phyloP scores from a whole-genome alignment of 768 basidiomycete species.

The Pisolithus microcarpus region DNA sequence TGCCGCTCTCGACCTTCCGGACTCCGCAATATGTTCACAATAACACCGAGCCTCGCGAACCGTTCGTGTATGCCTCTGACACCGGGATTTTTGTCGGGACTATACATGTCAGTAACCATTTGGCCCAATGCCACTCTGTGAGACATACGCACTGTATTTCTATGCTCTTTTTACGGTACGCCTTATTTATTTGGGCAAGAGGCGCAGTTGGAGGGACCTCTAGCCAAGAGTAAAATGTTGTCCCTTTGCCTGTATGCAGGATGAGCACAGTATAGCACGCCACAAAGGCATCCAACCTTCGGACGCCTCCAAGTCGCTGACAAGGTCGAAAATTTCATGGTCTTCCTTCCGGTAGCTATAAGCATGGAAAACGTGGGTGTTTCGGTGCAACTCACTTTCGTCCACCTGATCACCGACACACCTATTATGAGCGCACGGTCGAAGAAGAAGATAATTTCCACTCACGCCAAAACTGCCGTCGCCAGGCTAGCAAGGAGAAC shows the following conservation, averaged over 20 bases:
- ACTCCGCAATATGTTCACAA: conserved; percentile 74
- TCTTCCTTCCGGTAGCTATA: conserved; percentile 54
- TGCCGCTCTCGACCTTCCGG: conserved; percentile 70
- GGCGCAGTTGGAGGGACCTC: conserved; percentile 71
- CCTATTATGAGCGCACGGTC: background rate
- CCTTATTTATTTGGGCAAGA: conserved; percentile 72
- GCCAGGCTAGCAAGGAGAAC: conserved; percentile 45
- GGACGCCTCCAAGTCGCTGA: conserved; percentile 66
- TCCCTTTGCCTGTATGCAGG: conserved; percentile 57
- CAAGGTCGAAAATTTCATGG: conserved; percentile 94
- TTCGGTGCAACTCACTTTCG: conserved; percentile 41
- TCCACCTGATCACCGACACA: conserved; percentile 46
- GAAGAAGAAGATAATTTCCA: conserved; percentile 13
- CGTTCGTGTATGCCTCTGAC: conserved; percentile 78
- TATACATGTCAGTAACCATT: conserved; percentile 22
- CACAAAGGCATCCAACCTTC: conserved; percentile 49
- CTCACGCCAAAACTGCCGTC: conserved; percentile 54
- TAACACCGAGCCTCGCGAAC: conserved; percentile 86
- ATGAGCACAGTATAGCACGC: background rate
- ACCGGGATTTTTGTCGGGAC: conserved; percentile 93
- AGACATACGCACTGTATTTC: conserved; percentile 69
- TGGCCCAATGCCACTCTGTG: background rate
- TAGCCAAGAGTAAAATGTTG: conserved; percentile 95
- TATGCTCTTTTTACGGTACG: conserved; percentile 89
- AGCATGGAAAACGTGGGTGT: background rate